A percentile compares a stretch with the other conserved stretches of the same genome.
These are phyloP conservation scores for Forsythia viridissima DNA, from an alignment of 257 asterid genomes.

Conservation along the genomic window DNA sequence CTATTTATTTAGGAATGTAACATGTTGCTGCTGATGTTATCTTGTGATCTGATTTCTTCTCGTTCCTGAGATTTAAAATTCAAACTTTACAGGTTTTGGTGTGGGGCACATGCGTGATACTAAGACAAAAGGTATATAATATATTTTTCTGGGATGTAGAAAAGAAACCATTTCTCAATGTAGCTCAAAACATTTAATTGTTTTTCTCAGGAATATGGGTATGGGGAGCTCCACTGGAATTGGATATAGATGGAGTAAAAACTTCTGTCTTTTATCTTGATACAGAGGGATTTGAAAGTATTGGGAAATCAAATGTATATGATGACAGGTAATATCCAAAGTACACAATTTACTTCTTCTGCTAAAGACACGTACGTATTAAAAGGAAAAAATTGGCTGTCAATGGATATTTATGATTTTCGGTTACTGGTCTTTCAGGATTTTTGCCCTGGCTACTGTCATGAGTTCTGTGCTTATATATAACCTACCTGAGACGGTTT, in stretches of 20 bases:
- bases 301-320: constrained; percentile 97
- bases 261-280: constrained; percentile 95
- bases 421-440: constrained; percentile 47
- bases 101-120: constrained; percentile 99
- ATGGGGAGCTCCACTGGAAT: constrained; percentile 85
- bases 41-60: constrained; percentile 8
- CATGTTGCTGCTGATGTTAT: not conserved
- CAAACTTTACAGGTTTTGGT: constrained; percentile 76
- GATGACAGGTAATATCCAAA: constrained; percentile 77
- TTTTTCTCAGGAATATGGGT: constrained; percentile 83
- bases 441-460: constrained; percentile 91
- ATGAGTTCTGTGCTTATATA: constrained; percentile 95
- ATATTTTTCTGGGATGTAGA: not conserved
- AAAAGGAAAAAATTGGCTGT: not conserved
- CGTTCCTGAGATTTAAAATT: constrained; percentile 19
- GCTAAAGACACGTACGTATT: not conserved
- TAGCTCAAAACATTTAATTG: constrained; percentile 11
- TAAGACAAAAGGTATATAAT: constrained; percentile 80
- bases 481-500: constrained; percentile 97
- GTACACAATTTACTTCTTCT: not conserved
- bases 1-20: constrained; percentile 13
- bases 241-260: constrained; percentile 77
- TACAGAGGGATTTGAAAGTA: constrained; percentile 97
- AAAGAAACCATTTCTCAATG: not conserved
- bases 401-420: constrained; percentile 18